A percentile compares a stretch with the other conserved stretches of the same genome.
Conservation (phyloP, 345 rosid genomes). For the Arabidopsis arenosa region DNA sequence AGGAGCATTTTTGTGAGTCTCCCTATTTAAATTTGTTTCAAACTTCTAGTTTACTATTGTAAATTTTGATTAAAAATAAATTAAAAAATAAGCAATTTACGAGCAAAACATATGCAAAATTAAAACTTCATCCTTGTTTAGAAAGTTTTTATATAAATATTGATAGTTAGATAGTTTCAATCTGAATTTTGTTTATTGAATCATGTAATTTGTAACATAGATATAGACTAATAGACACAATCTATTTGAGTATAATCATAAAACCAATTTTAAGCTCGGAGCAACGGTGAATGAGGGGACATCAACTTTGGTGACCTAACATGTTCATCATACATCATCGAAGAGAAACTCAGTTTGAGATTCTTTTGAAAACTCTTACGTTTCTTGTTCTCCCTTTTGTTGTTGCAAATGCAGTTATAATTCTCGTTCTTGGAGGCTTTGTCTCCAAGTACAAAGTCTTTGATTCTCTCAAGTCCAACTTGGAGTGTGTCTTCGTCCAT, state of each 20-base stretch:
- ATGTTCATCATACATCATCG: slow-evolving; percentile 55
- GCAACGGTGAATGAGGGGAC: slow-evolving; percentile 75
- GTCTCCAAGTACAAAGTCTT: slow-evolving; percentile 34
- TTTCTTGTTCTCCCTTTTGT: slow-evolving; percentile 35
- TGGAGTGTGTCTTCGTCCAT: slow-evolving; percentile 46
- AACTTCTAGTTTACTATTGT: not conserved
- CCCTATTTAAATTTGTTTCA: too few species aligned
- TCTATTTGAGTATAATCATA: not conserved
- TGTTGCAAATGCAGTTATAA: slow-evolving; percentile 26
- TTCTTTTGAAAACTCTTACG: slow-evolving; percentile 49
- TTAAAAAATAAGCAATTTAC: not conserved
- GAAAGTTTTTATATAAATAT: not conserved
- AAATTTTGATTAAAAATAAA: not conserved
- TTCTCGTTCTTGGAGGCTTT: not conserved
- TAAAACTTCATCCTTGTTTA: not conserved
- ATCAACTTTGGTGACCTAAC: slow-evolving; percentile 51
- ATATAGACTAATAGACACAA: not conserved
- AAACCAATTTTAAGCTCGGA: slow-evolving; percentile 20
- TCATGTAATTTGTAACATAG: not conserved
- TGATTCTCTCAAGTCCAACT: slow-evolving; percentile 29
- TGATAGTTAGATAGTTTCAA: not conserved
- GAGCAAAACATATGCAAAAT: not conserved
- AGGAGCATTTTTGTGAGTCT: too few species aligned
- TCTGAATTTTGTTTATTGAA: not conserved
- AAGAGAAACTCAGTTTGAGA: slow-evolving; percentile 58